Evolutionary conservation across 1,284 basidiomycete genomes (phyloP), one percentile per base, ranked within the genome.

Genomic region (Pterulicium gracile): DNA sequence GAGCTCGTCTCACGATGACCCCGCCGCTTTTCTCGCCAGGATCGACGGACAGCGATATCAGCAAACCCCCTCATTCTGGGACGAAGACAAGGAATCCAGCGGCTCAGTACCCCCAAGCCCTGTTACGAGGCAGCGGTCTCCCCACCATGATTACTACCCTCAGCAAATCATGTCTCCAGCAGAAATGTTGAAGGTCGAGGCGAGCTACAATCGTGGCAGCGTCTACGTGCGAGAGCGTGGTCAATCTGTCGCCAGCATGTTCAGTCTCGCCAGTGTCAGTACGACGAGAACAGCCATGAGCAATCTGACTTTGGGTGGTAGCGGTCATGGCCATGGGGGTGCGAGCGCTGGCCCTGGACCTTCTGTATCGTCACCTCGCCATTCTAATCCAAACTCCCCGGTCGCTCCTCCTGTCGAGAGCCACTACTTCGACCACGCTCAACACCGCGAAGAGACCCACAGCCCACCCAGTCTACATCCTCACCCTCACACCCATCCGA

Each of bases 101-200:
- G n/a, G n/a, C n/a, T n/a, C n/a, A n/a, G 44, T 10, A 18, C 3
- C 17, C 36, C 7, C 45, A 35, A 10, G 20, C 47, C 4, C 42
- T 22, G 10, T 42, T 44, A 3, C 12, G 34, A 4, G 17, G 21
- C 2, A n/a, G 32, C 12, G 17, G 21, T 3, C 7, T n/a, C n/a
- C n/a, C n/a, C 45, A 32, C 5, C 17, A 41, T 36, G 77, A 81
- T 19, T 79, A 78, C 56, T 66, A 63, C 3, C 75, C 78, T 7
- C 75, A 80, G 56, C 74, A 73, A 41, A 83, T 80, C 52, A 72
- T 81, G 69, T 75, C 79, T 12, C 75, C 77, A 14, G 77, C 75
- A 18, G 77, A 82, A 47, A 70, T 82, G 65, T 67, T 77, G 21
- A 67, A 69, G 57, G 59, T 82, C 5, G 79, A 80, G 55, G 74